Evolutionary conservation across 1,139 yeast species (phyloP).

Genomic region (Taphrina populina): DNA sequence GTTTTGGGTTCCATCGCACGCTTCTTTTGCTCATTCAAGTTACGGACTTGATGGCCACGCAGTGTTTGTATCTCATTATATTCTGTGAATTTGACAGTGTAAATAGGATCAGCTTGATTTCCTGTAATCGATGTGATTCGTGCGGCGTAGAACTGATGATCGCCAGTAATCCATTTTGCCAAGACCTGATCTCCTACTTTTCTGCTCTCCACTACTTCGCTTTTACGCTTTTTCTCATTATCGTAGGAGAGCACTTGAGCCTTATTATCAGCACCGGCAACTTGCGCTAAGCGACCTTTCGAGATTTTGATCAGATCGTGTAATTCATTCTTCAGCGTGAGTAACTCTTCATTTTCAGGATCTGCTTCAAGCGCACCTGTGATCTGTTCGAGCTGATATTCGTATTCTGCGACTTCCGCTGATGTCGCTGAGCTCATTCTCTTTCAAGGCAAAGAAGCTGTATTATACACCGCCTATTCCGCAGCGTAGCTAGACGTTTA

Average conservation of each 20-base stretch:
- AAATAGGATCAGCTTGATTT: slow-evolving; percentile 41
- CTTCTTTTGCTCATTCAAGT: slow-evolving; percentile 24
- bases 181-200: slow-evolving; percentile 41
- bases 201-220: slow-evolving; percentile 22
- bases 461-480: too few species aligned
- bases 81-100: slow-evolving; percentile 42
- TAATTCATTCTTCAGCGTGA: slow-evolving; percentile 44
- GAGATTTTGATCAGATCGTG: slow-evolving; percentile 44
- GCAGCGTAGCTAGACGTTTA: too few species aligned
- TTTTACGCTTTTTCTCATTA: slow-evolving; percentile 1
- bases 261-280: not conserved
- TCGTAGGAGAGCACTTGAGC: not conserved
- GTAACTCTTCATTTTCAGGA: slow-evolving; percentile 44
- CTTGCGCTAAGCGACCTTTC: slow-evolving; percentile 1
- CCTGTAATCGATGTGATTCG: slow-evolving; percentile 44
- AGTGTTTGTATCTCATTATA: slow-evolving; percentile 42
- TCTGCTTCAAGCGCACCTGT: slow-evolving; percentile 43
- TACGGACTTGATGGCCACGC: slow-evolving; percentile 40
- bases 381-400: slow-evolving; percentile 44
- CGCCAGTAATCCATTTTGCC: slow-evolving; percentile 43
- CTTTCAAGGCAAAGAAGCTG: too few species aligned
- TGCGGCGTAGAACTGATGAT: slow-evolving; percentile 42
- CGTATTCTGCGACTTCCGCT: slow-evolving; percentile 45
- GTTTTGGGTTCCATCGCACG: not conserved
- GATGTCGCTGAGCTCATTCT: slow-evolving; percentile 8